Base-by-base conservation (phyloP, 1,139 yeast species). In the Citeromyces hawaiiensis region DNA sequence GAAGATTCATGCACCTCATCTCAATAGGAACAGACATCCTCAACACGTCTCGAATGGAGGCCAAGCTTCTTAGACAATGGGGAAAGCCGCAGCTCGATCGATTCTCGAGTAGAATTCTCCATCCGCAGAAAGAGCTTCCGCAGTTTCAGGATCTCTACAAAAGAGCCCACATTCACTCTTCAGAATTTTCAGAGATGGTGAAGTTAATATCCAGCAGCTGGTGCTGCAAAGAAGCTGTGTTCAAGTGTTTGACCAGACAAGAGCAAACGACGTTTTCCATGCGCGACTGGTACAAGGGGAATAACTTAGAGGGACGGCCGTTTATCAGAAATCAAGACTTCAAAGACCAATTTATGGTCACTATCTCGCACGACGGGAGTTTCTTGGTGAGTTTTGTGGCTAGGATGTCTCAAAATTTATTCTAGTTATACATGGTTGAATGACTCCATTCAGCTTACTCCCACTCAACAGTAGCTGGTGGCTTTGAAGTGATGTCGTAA, bases 381-480 rank as follows among this genome's bases (percentile, higher is more conserved):
- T 45, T 61, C 1, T 49, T 76, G 9, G 55, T 70, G 29, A 71
- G 77, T 2, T 65, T 64, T 2, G 80, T 75, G 10, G 38, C 29
- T 18, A 38, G 15, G 14, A 8, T 37, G 39, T 30, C 21, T 32
- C 9, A 17, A 16, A 37, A 16, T 36, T 14, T 14, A 23, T 25
- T 16, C 36, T 13, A 16, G 18, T 27, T 39, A 16, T 36, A 35
- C 18, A 35, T 38, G n/a, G 29, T 3, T 30, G 7, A 11, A 11
- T 35, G 25, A 33, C 21, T 19, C 38, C 14, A 10, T 13, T 21
- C 10, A 18, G 14, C n/a, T n/a, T 40, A 91, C 70, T 91, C 98
- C 97, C 97, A 91, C 65, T 91, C 98, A 52, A 91, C 98, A 45
- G 98, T 93, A 45, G 98, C 98, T 48, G 98, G 98, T 45, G 98